A percentile compares a stretch with the other conserved stretches of the same genome.
phyloP scores from a whole-genome alignment of 116 monocot genomes.

The Phalaenopsis hybrid region DNA sequence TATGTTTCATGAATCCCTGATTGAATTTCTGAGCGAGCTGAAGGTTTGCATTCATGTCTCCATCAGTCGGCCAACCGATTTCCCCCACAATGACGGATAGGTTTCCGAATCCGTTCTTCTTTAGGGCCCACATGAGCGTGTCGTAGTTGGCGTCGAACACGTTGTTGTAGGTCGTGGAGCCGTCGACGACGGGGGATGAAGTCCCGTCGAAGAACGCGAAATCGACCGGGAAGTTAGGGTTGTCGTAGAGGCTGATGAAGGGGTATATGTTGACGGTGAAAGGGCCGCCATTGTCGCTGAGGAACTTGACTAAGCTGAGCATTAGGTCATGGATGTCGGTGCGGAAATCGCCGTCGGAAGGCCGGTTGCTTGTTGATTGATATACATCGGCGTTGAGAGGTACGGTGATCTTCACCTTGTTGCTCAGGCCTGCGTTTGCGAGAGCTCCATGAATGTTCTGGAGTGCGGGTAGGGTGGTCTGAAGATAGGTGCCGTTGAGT shows the following conservation, averaged over 20 bases:
- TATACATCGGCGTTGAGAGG: constrained; percentile 29
- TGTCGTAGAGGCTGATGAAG: constrained; percentile 78
- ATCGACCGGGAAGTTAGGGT: constrained; percentile 25
- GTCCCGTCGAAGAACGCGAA: constrained; percentile 29
- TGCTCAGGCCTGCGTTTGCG: constrained; percentile 17
- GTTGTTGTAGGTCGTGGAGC: constrained; percentile 13
- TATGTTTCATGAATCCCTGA: constrained; percentile 23
- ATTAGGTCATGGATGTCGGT: constrained; percentile 21
- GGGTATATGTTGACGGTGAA: constrained; percentile 96
- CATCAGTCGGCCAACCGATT: constrained; percentile 31
- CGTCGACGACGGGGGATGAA: constrained; percentile 11
- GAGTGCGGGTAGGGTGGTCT: constrained; percentile 24
- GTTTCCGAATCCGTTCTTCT: constrained; percentile 26
- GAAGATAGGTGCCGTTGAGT: constrained; percentile 18
- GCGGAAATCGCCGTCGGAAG: constrained; percentile 29
- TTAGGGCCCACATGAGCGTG: constrained; percentile 24
- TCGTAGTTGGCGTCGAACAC: constrained; percentile 26
- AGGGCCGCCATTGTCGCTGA: constrained; percentile 23
- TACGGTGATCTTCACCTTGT: constrained; percentile 18
- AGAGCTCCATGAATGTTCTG: constrained; percentile 28
- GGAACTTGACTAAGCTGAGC: constrained; percentile 20
- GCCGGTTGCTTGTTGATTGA: constrained; percentile 8
- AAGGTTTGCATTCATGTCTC: constrained; percentile 21
- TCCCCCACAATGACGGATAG: constrained; percentile 22
- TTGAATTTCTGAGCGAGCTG: constrained; percentile 27